Conservation (phyloP, 228 moss, liverwort and hornwort species). For the Sphagnum fallax region DNA sequence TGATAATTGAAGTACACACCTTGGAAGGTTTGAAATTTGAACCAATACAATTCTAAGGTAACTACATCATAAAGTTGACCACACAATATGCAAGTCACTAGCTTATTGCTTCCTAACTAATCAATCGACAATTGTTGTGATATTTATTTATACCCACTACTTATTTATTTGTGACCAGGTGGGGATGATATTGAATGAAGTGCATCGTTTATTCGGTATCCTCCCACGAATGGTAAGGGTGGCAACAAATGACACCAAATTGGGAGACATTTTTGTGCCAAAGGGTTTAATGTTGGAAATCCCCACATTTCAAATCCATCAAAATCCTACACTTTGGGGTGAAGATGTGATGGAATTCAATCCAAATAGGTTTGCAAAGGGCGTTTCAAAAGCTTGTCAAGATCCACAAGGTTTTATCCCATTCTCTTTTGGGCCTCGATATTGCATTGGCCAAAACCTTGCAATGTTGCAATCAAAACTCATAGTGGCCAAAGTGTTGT, state of each 20-base stretch:
- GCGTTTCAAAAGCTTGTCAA: conserved; percentile 10
- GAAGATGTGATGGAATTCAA: conserved; percentile 15
- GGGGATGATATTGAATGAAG: conserved; percentile 42
- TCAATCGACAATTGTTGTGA: no score
- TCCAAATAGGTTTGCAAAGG: conserved; percentile 17
- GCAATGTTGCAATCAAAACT: conserved; percentile 14
- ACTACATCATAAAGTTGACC: neutral
- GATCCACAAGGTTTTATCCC: conserved; percentile 10
- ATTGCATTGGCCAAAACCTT: conserved; percentile 15
- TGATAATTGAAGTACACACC: no score
- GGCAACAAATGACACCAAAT: conserved; percentile 25
- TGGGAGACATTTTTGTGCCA: conserved; percentile 29
- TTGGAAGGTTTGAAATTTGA: no score
- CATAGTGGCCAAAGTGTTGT: conserved; percentile 7
- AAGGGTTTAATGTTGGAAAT: conserved; percentile 14
- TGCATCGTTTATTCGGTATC: conserved; percentile 20
- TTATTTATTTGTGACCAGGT: conserved; percentile 13
- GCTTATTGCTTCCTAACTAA: neutral
- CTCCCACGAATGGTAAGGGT: conserved; percentile 16
- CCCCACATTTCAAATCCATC: conserved; percentile 4
- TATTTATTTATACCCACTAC: no score
- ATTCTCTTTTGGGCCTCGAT: conserved; percentile 15
- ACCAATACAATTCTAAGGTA: no score
- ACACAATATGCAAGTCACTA: neutral
- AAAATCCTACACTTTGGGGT: conserved; percentile 16